These are phyloP conservation scores for Piper longum DNA, from an alignment of 164 flowering plant species.

Conservation along the genomic window DNA sequence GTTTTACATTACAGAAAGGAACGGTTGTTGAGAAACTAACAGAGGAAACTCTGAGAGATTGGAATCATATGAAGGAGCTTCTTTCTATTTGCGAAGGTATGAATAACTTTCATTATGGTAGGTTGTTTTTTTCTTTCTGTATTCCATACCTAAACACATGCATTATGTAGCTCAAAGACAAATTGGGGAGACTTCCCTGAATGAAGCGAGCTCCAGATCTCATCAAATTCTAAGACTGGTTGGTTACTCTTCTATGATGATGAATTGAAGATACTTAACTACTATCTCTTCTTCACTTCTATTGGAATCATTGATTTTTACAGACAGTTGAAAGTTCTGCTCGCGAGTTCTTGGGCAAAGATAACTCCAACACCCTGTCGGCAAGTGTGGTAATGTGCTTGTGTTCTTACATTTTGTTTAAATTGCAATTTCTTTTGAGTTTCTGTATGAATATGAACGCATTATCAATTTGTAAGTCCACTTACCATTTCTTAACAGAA, in stretches of 20 bases:
- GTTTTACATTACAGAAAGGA: slow-evolving; percentile 47
- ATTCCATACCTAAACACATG: background rate
- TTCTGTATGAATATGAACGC: background rate
- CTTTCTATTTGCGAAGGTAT: slow-evolving; percentile 78
- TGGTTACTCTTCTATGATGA: slow-evolving; percentile 6
- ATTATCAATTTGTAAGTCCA: background rate
- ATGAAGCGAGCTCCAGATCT: slow-evolving; percentile 94
- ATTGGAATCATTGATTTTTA: slow-evolving; percentile 4
- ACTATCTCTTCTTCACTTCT: background rate
- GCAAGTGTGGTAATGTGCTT: slow-evolving; percentile 66
- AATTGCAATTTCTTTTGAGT: background rate
- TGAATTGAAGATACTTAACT: background rate
- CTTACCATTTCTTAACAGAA: slow-evolving; percentile 27
- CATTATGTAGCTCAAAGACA: slow-evolving; percentile 71
- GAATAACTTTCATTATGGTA: background rate
- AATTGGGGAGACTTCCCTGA: slow-evolving; percentile 75
- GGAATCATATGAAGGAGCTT: slow-evolving; percentile 57
- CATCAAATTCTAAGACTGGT: slow-evolving; percentile 95
- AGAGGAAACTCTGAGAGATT: slow-evolving; percentile 56
- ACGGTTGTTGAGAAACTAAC: slow-evolving; percentile 82
- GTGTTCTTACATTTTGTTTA: background rate
- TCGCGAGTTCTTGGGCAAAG: slow-evolving; percentile 30
- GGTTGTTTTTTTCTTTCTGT: background rate
- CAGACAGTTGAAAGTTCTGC: slow-evolving; percentile 89
- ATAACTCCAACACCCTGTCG: slow-evolving; percentile 47